These are phyloP conservation scores for Globisporangium yorkense DNA, from an alignment of 352 stramenopile species.

Conservation along the genomic window DNA sequence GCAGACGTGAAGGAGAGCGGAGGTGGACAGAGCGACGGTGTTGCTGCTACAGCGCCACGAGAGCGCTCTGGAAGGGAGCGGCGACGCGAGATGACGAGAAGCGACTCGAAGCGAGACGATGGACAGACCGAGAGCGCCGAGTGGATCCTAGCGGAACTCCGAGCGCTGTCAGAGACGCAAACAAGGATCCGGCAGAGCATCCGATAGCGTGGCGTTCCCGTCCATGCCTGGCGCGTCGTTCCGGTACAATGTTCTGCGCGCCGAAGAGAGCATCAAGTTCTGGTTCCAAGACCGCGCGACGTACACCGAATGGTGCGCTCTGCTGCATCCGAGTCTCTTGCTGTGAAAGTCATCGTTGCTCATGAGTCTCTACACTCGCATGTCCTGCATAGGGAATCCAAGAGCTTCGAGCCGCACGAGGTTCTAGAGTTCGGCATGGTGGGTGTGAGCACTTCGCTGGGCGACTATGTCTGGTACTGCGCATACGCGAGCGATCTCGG, in stretches of 20 bases:
- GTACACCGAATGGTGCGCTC: not conserved
- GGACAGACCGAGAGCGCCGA: conserved; percentile 6
- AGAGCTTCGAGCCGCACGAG: not conserved
- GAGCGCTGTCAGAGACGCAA: conserved; percentile 32
- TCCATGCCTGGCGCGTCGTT: not conserved
- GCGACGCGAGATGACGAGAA: not conserved
- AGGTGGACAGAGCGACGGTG: not conserved
- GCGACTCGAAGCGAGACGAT: too few species aligned
- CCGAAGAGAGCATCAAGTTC: not conserved
- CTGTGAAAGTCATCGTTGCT: not conserved
- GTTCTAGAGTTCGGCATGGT: not conserved
- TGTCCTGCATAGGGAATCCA: not conserved
- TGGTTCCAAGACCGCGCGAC: not conserved
- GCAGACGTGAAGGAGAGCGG: not conserved
- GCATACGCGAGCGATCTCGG: not conserved
- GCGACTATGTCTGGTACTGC: not conserved
- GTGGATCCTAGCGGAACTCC: conserved; percentile 39
- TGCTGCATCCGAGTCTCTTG: not conserved
- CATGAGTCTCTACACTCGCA: not conserved
- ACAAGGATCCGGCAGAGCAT: conserved; percentile 21
- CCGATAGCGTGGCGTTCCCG: not conserved
- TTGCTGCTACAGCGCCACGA: not conserved
- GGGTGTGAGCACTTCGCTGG: not conserved
- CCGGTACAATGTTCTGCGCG: not conserved
- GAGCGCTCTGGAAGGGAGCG: not conserved